Base-by-base conservation (phyloP, 371 early-diverging fungal species). In the Apophysomyces elegans region DNA sequence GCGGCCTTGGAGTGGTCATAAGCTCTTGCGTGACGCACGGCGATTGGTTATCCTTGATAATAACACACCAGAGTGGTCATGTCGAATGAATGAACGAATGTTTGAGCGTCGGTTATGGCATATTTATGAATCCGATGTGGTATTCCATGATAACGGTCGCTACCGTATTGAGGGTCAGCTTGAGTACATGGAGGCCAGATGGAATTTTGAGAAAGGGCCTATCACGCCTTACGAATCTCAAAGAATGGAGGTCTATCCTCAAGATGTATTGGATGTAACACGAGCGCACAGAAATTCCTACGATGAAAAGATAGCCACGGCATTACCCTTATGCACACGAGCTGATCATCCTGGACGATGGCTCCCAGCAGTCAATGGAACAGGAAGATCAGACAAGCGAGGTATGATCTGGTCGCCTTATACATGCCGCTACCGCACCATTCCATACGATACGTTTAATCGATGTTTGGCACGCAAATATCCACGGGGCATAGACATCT, bases 381-480 rank as follows among this genome's bases (percentile, higher is more conserved):
- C 59, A 37, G 37, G 39, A 18, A 44, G n/a, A 11, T 13, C 58
- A 56, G 77, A 75, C 57, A 56, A 59, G 14, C 54, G 72, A 3
- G 63, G 69, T 32, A 76, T 73, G 56, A 74, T 81, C 14, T 86
- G 86, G 86, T 73, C 83, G 7, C 86, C 86, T 1, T 84, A 77
- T 54, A 38, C 36, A 0, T 86, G 86, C 36, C 77, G 79, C 4
- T 71, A 78, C 26, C 78, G 78, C n/a, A 76, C 63, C 35, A 61
- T 79, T 6, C 63, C 70, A 13, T 81, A 86, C 58, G 64, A 66
- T 21, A 71, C 75, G 3, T 81, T 83, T 62, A 73, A 71, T 12
- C 59, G 65, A 5, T 86, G 86, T 59, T 63, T 78, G 7, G 57
- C 70, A 5, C 57, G 64, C 5, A 67, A 73, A 41, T 80, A 80